phyloP scores from a whole-genome alignment of 352 stramenopile species.

The Globisporangium camurandrum region DNA sequence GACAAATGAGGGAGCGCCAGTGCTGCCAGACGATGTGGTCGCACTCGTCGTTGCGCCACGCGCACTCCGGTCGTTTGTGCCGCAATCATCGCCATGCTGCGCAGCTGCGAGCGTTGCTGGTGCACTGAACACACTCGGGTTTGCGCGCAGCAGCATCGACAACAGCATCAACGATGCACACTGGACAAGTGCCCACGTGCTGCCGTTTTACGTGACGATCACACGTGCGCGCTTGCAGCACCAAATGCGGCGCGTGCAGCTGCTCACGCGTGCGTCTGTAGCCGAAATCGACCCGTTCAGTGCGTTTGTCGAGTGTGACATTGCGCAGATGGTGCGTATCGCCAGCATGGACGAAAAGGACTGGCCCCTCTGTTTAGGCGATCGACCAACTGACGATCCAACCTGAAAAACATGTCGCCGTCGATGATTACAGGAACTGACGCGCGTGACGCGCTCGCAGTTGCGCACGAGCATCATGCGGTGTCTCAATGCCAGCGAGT shows the following conservation, averaged over 20 bases:
- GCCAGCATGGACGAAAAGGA: neutral
- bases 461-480: neutral
- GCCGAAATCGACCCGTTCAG: slow-evolving; percentile 1
- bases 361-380: no score
- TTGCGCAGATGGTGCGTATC: slow-evolving; percentile 3
- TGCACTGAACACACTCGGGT: slow-evolving; percentile 38
- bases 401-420: neutral
- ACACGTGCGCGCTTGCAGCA: slow-evolving; percentile 11
- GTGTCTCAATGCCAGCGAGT: neutral
- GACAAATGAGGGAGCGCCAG: no score
- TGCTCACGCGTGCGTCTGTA: neutral
- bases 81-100: slow-evolving; percentile 58
- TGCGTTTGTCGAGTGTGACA: neutral
- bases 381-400: neutral
- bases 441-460: neutral
- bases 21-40: neutral
- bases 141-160: no score
- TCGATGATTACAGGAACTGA: neutral
- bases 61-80: slow-evolving; percentile 44
- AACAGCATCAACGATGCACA: neutral
- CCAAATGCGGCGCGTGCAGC: slow-evolving; percentile 8
- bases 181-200: slow-evolving; percentile 14
- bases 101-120: slow-evolving; percentile 51
- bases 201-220: slow-evolving; percentile 24
- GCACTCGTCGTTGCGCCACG: slow-evolving; percentile 2